Evolutionary conservation across 1,284 basidiomycete species (phyloP), one percentile per base, ranked within the genome.

Genomic region (Marasmius sp.): DNA sequence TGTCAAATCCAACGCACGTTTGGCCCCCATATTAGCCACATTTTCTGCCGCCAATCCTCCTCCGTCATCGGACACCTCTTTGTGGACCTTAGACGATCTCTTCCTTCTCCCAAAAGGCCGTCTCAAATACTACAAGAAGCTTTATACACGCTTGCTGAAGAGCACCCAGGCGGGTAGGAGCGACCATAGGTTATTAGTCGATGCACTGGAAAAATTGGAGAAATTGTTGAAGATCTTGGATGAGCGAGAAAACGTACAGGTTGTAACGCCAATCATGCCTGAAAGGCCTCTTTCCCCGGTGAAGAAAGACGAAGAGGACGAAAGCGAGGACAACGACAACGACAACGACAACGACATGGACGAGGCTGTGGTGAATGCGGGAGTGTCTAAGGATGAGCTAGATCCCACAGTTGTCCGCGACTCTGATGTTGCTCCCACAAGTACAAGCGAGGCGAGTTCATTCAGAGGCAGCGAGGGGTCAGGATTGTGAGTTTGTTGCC

Each of bases 71-170:
- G 70, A 76, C 12, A 75, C 79, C 9, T 77, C 80, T 1, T 65
- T 79, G 9, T 98, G 96, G 95, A 92, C 94, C 0, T 79, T 98
- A 7, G 95, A 98, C 69, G 79, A 85, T 11, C 82, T 98, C 22
- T 98, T 98, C 77, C 78, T 92, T 6, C 83, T 98, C 6, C 97
- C 97, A 0, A 91, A 90, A 69, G 80, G 82, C 14, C 87, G 97
- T 34, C 78, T 99, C 61, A 89, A 89, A 68, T 98, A 98, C 76
- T 99, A 98, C 81, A 91, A 89, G 72, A 96, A 93, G 74, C 82
- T 99, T 0, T 99, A 99, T 71, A 82, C 86, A 51, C 87, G 92
- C 49, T 78, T 99, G 39, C 78, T 98, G 61, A 95, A 93, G 76
- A 94, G 89, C 71, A 97, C 95, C 0, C 86, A 88, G 45, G 90